A percentile compares a stretch with the other conserved stretches of the same genome.
phyloP scores from a whole-genome alignment of 768 basidiomycete species.

The Naganishia randhawae region DNA sequence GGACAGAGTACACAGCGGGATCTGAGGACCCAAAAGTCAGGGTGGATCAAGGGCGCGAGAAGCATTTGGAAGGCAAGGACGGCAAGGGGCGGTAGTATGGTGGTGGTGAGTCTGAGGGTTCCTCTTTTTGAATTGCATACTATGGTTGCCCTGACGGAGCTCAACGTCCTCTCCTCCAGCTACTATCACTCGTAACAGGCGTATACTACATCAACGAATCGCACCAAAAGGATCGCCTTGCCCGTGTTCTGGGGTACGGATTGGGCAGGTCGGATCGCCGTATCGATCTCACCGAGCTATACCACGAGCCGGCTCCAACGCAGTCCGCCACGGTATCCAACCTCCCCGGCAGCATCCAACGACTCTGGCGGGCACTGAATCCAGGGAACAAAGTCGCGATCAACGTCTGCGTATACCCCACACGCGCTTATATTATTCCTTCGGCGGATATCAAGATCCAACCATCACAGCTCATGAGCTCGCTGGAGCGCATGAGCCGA shows the following conservation, averaged over 20 bases:
- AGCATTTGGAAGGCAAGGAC: conserved; percentile 35
- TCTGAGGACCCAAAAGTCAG: conserved; percentile 20
- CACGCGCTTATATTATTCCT: conserved; percentile 6
- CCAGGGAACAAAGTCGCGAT: conserved; percentile 36
- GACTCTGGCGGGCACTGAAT: conserved; percentile 44
- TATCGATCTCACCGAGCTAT: conserved; percentile 11
- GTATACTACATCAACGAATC: conserved; percentile 46
- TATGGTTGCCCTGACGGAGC: no score
- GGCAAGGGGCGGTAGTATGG: conserved; percentile 42
- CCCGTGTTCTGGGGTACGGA: background rate
- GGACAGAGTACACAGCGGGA: conserved; percentile 15
- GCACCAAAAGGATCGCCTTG: conserved; percentile 13
- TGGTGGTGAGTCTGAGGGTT: conserved; percentile 27
- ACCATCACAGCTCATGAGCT: conserved; percentile 40
- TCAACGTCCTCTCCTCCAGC: conserved; percentile 19
- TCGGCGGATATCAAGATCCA: conserved; percentile 36
- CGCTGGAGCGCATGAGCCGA: conserved; percentile 36
- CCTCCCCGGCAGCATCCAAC: conserved; percentile 29
- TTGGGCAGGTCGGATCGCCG: background rate
- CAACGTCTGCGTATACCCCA: conserved; percentile 9
- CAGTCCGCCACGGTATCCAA: background rate
- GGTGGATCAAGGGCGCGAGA: conserved; percentile 30
- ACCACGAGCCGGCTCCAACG: conserved; percentile 7
- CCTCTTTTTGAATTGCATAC: no score
- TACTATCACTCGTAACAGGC: conserved; percentile 40